Evolutionary conservation across 495 filamentous ascomycete species (phyloP).

Genomic region (Pseudevernia furfuracea): DNA sequence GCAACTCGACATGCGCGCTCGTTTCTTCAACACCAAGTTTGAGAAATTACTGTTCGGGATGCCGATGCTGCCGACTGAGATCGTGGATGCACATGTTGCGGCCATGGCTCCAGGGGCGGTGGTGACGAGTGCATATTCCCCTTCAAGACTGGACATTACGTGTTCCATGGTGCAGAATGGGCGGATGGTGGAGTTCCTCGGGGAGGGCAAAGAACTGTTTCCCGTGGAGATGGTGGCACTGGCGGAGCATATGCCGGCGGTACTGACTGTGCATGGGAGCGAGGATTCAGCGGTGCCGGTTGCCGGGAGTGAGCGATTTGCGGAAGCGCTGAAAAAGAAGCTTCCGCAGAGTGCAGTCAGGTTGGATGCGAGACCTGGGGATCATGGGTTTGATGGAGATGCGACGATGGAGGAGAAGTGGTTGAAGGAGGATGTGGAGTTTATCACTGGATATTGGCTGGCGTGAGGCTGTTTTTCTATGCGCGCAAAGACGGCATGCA

Average conservation of each 20-base stretch:
- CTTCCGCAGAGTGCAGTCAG: background rate
- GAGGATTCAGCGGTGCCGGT: background rate
- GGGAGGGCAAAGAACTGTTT: background rate
- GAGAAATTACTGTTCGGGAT: background rate
- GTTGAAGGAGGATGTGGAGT: background rate
- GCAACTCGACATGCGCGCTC: background rate
- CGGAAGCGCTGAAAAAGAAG: background rate
- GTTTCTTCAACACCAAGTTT: background rate
- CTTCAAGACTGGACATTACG: background rate
- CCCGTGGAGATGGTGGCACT: background rate
- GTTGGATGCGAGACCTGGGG: background rate
- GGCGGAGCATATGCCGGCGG: background rate
- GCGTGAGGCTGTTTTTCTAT: background rate
- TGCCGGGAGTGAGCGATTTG: background rate
- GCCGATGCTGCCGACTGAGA: background rate
- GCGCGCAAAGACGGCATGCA: too few relatives aligned
- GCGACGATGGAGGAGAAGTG: background rate
- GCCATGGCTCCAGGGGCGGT: background rate
- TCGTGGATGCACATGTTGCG: background rate
- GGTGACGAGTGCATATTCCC: background rate
- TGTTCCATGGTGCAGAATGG: slow-evolving; percentile 1
- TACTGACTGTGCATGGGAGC: background rate
- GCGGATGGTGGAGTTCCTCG: background rate
- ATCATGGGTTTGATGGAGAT: background rate
- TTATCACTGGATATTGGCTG: background rate